Evolutionary conservation across 1,139 yeast genomes (phyloP).

Genomic region (Debaryomyces subglobosus): DNA sequence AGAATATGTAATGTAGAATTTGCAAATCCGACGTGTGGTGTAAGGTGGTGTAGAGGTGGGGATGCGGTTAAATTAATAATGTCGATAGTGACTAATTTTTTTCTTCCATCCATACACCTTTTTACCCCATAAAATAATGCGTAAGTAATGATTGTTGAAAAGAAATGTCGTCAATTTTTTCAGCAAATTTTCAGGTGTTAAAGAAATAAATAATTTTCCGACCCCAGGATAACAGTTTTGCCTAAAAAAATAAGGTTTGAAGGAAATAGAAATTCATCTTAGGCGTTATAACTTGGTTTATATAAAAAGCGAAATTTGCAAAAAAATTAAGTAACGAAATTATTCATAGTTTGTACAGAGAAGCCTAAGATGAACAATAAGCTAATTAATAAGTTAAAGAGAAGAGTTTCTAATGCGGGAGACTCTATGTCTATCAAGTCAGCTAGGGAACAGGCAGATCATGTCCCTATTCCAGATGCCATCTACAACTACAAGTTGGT

Average conservation of each 20-base stretch:
- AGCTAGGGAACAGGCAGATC: constrained; percentile 12
- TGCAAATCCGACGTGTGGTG: not conserved
- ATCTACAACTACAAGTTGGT: constrained; percentile 25
- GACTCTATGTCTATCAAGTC: constrained; percentile 18
- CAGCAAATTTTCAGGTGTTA: not conserved
- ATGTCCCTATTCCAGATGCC: constrained; percentile 22
- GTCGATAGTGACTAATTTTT: not conserved
- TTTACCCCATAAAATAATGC: not conserved
- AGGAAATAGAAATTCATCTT: not conserved
- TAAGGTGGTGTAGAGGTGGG: not conserved
- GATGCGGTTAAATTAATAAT: not conserved
- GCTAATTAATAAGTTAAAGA: constrained; percentile 7
- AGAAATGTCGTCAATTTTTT: not conserved
- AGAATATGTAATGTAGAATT: not conserved
- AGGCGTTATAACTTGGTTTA: not conserved
- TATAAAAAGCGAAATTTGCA: not conserved
- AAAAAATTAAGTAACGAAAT: not conserved
- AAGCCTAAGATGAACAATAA: not conserved
- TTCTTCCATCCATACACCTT: not conserved
- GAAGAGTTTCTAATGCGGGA: constrained; percentile 12
- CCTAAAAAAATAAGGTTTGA: not conserved
- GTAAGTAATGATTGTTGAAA: not conserved
- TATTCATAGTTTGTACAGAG: not conserved
- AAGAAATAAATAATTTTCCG: not conserved
- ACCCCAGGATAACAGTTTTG: not conserved